Percentiles rank a stretch among this genome's conserved stretches.
These are phyloP conservation scores for Colletotrichum australisinense DNA, from an alignment of 2,329 filamentous ascomycete genomes.

Conservation along the genomic window DNA sequence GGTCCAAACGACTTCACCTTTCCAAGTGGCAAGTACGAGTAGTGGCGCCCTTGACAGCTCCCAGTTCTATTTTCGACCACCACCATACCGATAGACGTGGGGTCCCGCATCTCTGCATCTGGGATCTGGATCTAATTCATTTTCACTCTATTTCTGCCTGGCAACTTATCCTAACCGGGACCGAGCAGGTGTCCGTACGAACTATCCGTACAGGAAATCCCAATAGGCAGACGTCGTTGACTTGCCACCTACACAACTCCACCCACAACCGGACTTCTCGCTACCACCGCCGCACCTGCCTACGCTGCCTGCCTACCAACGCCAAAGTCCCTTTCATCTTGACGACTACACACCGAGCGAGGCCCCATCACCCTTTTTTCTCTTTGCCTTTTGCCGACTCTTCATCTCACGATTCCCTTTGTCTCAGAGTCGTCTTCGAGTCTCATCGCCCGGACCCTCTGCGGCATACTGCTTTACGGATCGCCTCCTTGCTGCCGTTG, in stretches of 20 bases:
- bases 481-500: neutral
- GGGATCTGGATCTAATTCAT: neutral
- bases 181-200: neutral
- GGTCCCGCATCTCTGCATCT: neutral
- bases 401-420: neutral
- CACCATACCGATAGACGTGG: neutral
- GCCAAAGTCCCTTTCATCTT: neutral
- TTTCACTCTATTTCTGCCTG: constrained; percentile 5
- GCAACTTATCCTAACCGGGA: neutral
- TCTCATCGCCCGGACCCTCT: neutral
- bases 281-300: neutral
- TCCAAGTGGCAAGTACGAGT: neutral
- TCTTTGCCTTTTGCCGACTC: neutral
- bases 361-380: neutral
- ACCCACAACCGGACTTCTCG: neutral
- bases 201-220: neutral
- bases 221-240: constrained; percentile 1
- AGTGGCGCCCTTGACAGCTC: neutral
- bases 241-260: neutral
- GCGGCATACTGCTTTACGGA: neutral
- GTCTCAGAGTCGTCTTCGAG: neutral
- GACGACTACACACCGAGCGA: neutral
- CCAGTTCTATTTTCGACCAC: neutral
- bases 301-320: neutral
- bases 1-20: neutral